phyloP scores from a whole-genome alignment of 2,329 filamentous ascomycete species.

The Mariannaea sp. region DNA sequence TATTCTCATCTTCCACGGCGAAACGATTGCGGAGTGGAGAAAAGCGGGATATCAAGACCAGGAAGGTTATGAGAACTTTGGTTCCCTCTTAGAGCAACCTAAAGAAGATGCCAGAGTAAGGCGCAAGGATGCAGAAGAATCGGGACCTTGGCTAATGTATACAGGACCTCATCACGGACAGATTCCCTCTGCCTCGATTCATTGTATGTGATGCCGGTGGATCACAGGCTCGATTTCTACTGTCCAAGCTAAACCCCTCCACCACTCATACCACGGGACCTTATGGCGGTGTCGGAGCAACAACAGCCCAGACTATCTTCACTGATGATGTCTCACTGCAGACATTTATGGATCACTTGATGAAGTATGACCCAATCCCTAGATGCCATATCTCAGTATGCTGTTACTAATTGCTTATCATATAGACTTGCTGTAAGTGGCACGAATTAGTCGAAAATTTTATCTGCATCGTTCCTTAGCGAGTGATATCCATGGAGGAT shows the following conservation, averaged over 20 bases:
- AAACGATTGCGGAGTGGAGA: slow-evolving; percentile 97
- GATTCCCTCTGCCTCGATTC: slow-evolving; percentile 97
- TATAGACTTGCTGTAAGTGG: slow-evolving; percentile 64
- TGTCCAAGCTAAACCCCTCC: slow-evolving; percentile 96
- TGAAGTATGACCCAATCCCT: slow-evolving; percentile 74
- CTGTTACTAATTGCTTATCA: slow-evolving; percentile 23
- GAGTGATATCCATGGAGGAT: too few relatives aligned
- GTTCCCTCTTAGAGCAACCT: slow-evolving; percentile 81
- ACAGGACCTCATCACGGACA: slow-evolving; percentile 93
- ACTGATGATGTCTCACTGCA: slow-evolving; percentile 97
- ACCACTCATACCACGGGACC: slow-evolving; percentile 94
- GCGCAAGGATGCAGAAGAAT: slow-evolving; percentile 19
- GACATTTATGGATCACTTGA: slow-evolving; percentile 99
- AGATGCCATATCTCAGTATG: slow-evolving; percentile 5
- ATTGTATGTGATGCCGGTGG: slow-evolving; percentile 99
- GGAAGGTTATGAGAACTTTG: slow-evolving; percentile 97
- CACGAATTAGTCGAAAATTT: slow-evolving; percentile 54
- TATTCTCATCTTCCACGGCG: slow-evolving; percentile 98
- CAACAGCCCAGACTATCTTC: slow-evolving; percentile 96
- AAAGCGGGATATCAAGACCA: slow-evolving; percentile 98
- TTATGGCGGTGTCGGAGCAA: slow-evolving; percentile 83
- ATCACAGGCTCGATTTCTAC: slow-evolving; percentile 93
- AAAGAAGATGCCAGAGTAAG: slow-evolving; percentile 94
- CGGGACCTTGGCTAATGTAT: slow-evolving; percentile 31
- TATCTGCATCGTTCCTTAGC: neutral